These are phyloP conservation scores for Nannochloropsis gaditana DNA, from an alignment of 108 stramenopile species.

Conservation along the genomic window DNA sequence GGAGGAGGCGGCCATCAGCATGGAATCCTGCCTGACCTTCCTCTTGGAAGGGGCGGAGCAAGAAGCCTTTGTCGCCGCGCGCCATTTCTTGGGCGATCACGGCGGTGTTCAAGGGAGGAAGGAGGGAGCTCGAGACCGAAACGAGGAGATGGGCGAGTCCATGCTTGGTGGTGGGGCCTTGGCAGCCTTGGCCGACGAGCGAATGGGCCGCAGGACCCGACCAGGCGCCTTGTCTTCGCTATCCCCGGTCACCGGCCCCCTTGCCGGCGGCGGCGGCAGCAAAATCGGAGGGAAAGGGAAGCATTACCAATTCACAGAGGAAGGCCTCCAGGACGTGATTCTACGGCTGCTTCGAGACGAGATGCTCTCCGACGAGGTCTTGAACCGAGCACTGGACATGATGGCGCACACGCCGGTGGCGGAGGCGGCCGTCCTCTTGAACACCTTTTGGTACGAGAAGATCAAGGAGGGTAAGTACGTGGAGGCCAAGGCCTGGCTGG, in stretches of 20 bases:
- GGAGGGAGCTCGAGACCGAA: not conserved
- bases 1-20: not conserved
- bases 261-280: not conserved
- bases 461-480: conserved; percentile 17
- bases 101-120: not conserved
- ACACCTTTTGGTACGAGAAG: conserved; percentile 16
- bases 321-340: not conserved
- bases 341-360: not conserved
- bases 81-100: not conserved
- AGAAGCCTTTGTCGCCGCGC: not conserved
- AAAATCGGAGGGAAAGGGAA: not conserved
- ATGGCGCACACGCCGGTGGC: not conserved
- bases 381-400: not conserved
- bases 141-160: too few species aligned
- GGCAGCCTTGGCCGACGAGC: too few species aligned
- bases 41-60: not conserved
- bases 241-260: too few species aligned
- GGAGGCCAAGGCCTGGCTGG: not conserved
- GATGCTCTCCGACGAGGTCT: conserved; percentile 3
- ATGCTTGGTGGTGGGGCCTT: too few species aligned
- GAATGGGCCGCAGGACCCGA: too few species aligned
- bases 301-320: not conserved
- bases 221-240: too few species aligned
- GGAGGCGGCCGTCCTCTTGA: not conserved
- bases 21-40: not conserved